These are phyloP conservation scores for Phalaenopsis aphrodite DNA, from an alignment of 106 monocot genomes.

Conservation along the genomic window DNA sequence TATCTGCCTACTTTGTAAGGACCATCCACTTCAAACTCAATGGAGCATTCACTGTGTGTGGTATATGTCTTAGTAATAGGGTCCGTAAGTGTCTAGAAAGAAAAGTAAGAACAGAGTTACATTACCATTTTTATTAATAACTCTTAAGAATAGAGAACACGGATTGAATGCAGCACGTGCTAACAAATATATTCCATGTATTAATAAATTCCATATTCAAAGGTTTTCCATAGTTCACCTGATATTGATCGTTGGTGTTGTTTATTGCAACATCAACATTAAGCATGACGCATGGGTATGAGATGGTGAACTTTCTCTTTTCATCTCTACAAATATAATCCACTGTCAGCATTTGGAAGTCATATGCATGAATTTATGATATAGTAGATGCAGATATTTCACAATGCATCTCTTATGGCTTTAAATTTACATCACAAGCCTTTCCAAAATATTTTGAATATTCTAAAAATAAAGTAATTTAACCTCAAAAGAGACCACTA, in stretches of 20 bases:
- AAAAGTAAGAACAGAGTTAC: not conserved
- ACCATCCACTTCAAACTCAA: constrained; percentile 99
- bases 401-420: not conserved
- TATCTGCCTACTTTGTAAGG: constrained; percentile 71
- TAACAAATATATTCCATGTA: not conserved
- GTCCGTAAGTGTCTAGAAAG: constrained; percentile 64
- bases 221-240: constrained; percentile 28
- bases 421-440: not conserved
- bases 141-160: not conserved
- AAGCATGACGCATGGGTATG: constrained; percentile 97
- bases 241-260: constrained; percentile 99
- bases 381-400: constrained; percentile 1
- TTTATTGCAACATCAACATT: constrained; percentile 97
- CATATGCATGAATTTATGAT: not conserved
- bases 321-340: constrained; percentile 42
- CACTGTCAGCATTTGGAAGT: not conserved
- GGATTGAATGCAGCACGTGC: not conserved
- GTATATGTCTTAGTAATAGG: constrained; percentile 65
- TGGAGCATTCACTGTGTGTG: constrained; percentile 97
- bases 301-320: constrained; percentile 78
- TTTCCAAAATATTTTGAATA: too few relatives aligned
- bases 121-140: not conserved
- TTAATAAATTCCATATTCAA: constrained; percentile 4
- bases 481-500: too few relatives aligned
- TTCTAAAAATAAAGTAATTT: too few relatives aligned